Evolutionary conservation across 768 basidiomycete species (phyloP).

Genomic region (Mycena rebaudengoi): DNA sequence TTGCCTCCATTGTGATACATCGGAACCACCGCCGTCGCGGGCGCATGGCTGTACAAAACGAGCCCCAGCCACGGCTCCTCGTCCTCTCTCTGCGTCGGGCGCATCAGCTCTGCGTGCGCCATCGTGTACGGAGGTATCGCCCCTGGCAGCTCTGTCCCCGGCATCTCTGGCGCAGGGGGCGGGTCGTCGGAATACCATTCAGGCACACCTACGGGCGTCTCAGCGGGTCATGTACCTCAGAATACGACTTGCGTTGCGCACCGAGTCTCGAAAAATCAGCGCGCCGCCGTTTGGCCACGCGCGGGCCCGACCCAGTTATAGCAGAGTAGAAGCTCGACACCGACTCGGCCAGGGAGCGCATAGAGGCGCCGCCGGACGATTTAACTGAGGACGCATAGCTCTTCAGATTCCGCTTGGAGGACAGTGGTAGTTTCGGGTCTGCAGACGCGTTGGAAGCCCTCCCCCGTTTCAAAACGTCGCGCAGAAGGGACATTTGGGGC

Average conservation of each 20-base stretch:
- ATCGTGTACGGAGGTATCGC: neutral
- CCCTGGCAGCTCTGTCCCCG: slow-evolving; percentile 10
- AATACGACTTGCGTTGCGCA: neutral
- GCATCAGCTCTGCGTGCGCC: slow-evolving; percentile 11
- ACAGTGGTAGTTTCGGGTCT: neutral
- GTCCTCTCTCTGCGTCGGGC: neutral
- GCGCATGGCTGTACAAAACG: slow-evolving; percentile 26
- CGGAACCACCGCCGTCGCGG: neutral
- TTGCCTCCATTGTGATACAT: slow-evolving; percentile 26
- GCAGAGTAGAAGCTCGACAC: slow-evolving; percentile 20
- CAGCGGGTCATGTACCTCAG: neutral
- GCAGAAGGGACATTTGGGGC: slow-evolving; percentile 1
- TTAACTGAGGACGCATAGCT: slow-evolving; percentile 22
- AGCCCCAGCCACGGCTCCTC: slow-evolving; percentile 18
- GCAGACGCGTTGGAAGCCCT: neutral
- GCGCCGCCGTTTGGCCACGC: slow-evolving; percentile 20
- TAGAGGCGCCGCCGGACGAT: slow-evolving; percentile 19
- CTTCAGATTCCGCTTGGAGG: slow-evolving; percentile 21
- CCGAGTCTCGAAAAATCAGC: slow-evolving; percentile 20
- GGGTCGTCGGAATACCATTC: slow-evolving; percentile 20
- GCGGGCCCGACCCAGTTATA: slow-evolving; percentile 14
- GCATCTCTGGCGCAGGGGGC: slow-evolving; percentile 4
- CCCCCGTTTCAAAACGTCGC: neutral
- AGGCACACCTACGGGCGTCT: slow-evolving; percentile 9
- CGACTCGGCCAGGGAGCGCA: slow-evolving; percentile 25